Base-by-base conservation (phyloP, 305 asterid genomes). In the Striga hermonthica region DNA sequence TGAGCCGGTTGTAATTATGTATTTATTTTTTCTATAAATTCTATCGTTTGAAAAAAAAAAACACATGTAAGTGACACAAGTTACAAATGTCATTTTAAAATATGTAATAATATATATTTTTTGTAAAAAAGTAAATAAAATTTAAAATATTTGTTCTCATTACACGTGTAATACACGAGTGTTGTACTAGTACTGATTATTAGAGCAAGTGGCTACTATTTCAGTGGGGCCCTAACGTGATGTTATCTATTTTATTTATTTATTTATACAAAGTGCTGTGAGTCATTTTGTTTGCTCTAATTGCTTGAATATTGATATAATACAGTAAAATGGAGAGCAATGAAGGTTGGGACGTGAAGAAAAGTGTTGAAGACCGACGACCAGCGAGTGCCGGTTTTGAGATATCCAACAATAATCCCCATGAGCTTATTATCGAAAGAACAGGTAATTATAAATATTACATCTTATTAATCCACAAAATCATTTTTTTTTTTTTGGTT, bases 381-480 rank as follows among this genome's bases (percentile, higher is more conserved):
- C 11, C 63, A 31, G 48, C 1, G 43, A 14, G 22, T 2, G 9
- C 55, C 16, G 35, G 13, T 50, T 59, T 64, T 4, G 36, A 64
- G 59, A 49, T 49, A 35, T 64, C 67, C 7, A 43, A 44, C 15
- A 14, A 7, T 36, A 22, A 47, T 6, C 11, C 36, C 39, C 58
- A 57, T 6, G 49, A 67, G 12, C 62, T 40, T 53, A 38, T 34
- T 36, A n/a, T n/a, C n/a, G 14, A 57, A 47, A 57, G 71, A 57
- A 43, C 65, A 1, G 71, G 71, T 57, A 67, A 53, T n/a, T n/a
- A n/a, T n/a, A n/a, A n/a, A n/a, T n/a, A 41, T 39, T 39, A 3
- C 3, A 39, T 41, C 47, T 6, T 3, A 6, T 41, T 41, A 39
- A 39, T 9, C 7, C 41, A 38, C 41, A n/a, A n/a, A n/a, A n/a